Percentiles rank a stretch among this genome's conserved stretches.
These are phyloP conservation scores for Eremochloa ophiuroides DNA, from an alignment of 176 grass and related monocot species.

Conservation along the genomic window DNA sequence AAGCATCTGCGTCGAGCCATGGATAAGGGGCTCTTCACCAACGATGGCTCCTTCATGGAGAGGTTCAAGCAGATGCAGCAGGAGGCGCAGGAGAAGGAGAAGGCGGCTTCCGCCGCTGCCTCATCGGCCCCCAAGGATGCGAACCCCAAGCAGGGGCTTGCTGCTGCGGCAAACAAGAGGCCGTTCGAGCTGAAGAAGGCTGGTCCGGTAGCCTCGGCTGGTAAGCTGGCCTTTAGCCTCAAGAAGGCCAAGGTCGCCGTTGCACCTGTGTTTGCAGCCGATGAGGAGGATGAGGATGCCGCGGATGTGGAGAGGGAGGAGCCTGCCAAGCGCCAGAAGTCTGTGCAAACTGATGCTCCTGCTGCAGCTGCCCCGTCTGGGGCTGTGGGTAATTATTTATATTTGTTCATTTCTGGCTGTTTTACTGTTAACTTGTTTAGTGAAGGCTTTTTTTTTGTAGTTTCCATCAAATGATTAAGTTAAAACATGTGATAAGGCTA, in stretches of 20 bases:
- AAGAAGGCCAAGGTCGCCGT: constrained; percentile 80
- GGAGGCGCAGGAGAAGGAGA: constrained; percentile 49
- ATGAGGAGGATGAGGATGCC: constrained; percentile 63
- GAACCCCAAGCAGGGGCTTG: constrained; percentile 4
- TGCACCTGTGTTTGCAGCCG: constrained; percentile 45
- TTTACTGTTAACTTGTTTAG: background rate
- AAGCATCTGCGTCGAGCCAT: constrained; percentile 19
- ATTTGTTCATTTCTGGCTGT: constrained; percentile 10
- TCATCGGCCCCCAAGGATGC: constrained; percentile 12
- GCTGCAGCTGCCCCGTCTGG: constrained; percentile 1
- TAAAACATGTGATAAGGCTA: background rate
- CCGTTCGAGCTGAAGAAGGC: constrained; percentile 67
- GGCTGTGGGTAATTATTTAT: constrained; percentile 87
- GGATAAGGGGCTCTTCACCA: constrained; percentile 75
- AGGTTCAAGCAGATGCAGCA: constrained; percentile 91
- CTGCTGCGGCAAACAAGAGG: constrained; percentile 44
- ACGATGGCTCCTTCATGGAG: constrained; percentile 98
- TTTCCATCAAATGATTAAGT: background rate
- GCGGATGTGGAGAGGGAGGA: constrained; percentile 23
- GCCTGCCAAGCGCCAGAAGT: constrained; percentile 49
- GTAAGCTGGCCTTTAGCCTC: constrained; percentile 89
- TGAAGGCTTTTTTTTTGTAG: background rate
- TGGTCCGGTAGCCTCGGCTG: background rate
- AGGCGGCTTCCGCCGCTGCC: background rate
- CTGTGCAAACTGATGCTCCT: constrained; percentile 22